Percentiles rank a stretch among this genome's conserved stretches.
Conservation (phyloP, 768 basidiomycete genomes). For the Auricularia cornea region DNA sequence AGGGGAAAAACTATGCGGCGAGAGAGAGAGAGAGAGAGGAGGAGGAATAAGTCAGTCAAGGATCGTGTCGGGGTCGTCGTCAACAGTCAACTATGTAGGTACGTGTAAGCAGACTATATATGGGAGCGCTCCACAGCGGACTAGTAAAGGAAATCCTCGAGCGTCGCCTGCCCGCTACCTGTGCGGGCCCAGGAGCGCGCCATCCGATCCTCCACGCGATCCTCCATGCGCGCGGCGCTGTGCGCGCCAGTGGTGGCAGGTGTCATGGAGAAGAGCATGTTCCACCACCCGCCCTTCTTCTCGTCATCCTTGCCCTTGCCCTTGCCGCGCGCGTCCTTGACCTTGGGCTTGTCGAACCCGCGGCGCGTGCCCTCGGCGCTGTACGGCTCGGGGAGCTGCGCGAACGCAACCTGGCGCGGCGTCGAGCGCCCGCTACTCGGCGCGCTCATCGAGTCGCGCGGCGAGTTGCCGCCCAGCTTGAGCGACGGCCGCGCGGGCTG, state of each 20-base stretch:
- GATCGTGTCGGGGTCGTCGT: neutral
- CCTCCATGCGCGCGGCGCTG: neutral
- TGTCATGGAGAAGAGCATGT: neutral
- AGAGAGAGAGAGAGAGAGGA: neutral
- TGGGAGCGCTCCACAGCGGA: no score
- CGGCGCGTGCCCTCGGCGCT: neutral
- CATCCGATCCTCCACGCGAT: constrained; percentile 1
- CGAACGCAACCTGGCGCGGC: constrained; percentile 74
- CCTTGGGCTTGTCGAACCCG: neutral
- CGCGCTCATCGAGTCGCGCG: constrained; percentile 25
- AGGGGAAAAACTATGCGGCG: neutral
- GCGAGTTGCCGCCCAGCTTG: constrained; percentile 27
- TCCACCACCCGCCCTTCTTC: neutral
- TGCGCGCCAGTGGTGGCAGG: neutral
- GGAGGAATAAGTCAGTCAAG: neutral
- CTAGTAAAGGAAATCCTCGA: constrained; percentile 1
- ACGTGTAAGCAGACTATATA: neutral
- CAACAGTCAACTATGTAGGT: neutral
- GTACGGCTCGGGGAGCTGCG: constrained; percentile 63
- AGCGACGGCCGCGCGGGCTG: constrained; percentile 48
- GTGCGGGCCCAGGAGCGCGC: neutral
- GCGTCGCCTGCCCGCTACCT: neutral
- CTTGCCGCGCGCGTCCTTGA: neutral
- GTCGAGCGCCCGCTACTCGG: constrained; percentile 44
- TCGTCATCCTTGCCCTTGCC: neutral